Evolutionary conservation across 2,329 filamentous ascomycete species (phyloP), one percentile per base, ranked within the genome.

Genomic region (Neofusicoccum sp.): DNA sequence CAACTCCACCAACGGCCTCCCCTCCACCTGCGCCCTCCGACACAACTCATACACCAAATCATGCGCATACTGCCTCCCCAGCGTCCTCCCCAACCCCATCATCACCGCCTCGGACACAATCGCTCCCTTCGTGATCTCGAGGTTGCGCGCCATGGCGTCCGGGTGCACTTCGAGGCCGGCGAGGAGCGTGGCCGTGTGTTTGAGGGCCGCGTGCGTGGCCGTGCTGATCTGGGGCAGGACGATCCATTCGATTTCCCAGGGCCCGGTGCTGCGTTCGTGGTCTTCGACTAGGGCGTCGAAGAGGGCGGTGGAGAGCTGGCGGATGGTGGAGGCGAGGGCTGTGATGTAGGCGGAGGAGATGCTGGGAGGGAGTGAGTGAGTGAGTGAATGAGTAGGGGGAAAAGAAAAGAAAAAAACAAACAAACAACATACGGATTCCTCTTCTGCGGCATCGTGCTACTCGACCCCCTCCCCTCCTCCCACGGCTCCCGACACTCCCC

Each of bases 371-470:
- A n/a, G n/a, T n/a, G n/a, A n/a, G n/a, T n/a, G n/a, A n/a, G n/a
- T n/a, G n/a, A n/a, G n/a, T n/a, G n/a, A n/a, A n/a, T n/a, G n/a
- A n/a, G n/a, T n/a, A n/a, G n/a, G n/a, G n/a, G n/a, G n/a, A n/a
- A n/a, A n/a, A n/a, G n/a, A n/a, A n/a, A n/a, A n/a, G n/a, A n/a
- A n/a, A n/a, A n/a, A n/a, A n/a, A n/a, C n/a, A n/a, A n/a, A n/a
- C n/a, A n/a, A n/a, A n/a, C n/a, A n/a, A n/a, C n/a, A n/a, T n/a
- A n/a, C 1, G 70, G 70, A 57, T 73, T 73, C 7, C 70, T 64
- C 61, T 72, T 71, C 67, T 85, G 82, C 2, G 82, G 82, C 82
- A 85, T 85, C 0, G 82, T 84, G 0, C 79, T 82, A 0, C 78
- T 82, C 1, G 81, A 80, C 0, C 82, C 82, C 6, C 82, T 75